Base-by-base conservation (phyloP, 306 rosid genomes). In the Begonia peltatifolia region DNA sequence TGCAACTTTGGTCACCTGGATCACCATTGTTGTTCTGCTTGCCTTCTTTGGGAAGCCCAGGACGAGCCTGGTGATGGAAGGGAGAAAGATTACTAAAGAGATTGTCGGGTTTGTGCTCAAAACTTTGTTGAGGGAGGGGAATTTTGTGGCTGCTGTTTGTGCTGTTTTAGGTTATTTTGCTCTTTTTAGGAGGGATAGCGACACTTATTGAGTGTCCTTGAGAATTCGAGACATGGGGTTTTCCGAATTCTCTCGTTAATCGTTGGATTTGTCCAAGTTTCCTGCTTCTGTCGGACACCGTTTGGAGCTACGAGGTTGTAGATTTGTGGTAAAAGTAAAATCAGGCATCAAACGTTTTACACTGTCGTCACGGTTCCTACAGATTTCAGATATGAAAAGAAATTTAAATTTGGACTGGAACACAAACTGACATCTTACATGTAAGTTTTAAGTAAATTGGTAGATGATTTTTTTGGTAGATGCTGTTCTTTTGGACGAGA, bases 71-170 rank as follows among this genome's bases (percentile, higher is more conserved):
- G 92, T 83, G 43, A 85, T 83, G 15, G 97, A 90, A 41, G 97
- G 90, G 6, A 76, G 95, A 76, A 90, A 72, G 79, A 78, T 90
- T 35, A 90, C 97, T 0, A 63, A 14, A 20, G 94, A 88, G 58
- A 84, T 88, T 55, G 59, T 75, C 23, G 68, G 74, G 50, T 56
- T 77, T 51, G 87, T 90, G 64, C 1, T 83, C 4, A 85, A 54
- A 78, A 83, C 78, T 76, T 69, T 85, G 85, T 58, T 90, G 63
- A 85, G 75, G 68, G 97, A 90, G 56, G 97, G 97, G 56, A 90
- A 83, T 60, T 0, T 85, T 58, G 95, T 85, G 20, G 97, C 95
- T 58, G 97, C 94, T 3, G 48, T 73, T 16, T 90, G 95, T 72
- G 97, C 95, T 59, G 64, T 90, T 76, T 59, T 90, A 67, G 97